These are phyloP conservation scores for Imleria badia DNA, from an alignment of 768 basidiomycete genomes.

Conservation along the genomic window DNA sequence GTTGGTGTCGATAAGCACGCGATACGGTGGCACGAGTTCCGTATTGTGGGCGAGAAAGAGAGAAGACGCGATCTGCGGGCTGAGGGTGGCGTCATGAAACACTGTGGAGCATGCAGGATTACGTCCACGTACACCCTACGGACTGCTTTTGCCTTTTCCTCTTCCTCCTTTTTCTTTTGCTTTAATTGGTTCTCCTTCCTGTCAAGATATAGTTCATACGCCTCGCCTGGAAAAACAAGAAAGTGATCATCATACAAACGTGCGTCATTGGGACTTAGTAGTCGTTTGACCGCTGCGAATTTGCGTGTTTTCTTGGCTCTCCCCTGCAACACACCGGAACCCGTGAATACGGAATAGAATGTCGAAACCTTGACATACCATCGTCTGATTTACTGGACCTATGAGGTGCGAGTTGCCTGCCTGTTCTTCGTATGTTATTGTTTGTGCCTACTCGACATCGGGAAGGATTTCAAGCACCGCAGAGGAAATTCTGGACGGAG, in stretches of 20 bases:
- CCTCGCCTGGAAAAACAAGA: background rate
- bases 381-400: background rate
- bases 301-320: slow-evolving; percentile 94
- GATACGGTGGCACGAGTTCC: slow-evolving; percentile 94
- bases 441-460: no score
- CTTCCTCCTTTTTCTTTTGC: slow-evolving; percentile 80
- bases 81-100: slow-evolving; percentile 29
- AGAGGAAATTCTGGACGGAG: no score
- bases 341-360: background rate
- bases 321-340: slow-evolving; percentile 47
- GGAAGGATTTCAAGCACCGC: no score
- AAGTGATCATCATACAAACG: slow-evolving; percentile 63
- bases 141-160: slow-evolving; percentile 73
- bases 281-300: slow-evolving; percentile 90
- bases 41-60: slow-evolving; percentile 95
- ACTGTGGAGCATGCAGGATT: background rate
- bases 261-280: slow-evolving; percentile 92
- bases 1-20: slow-evolving; percentile 97
- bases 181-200: slow-evolving; percentile 96
- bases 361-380: slow-evolving; percentile 15
- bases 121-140: slow-evolving; percentile 67
- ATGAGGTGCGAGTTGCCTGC: background rate
- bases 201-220: slow-evolving; percentile 11
- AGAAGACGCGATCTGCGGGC: slow-evolving; percentile 85
- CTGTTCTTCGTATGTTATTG: no score